These are phyloP conservation scores for Schoenoplectus triqueter DNA, from an alignment of 202 grass and related monocot genomes.

Conservation along the genomic window DNA sequence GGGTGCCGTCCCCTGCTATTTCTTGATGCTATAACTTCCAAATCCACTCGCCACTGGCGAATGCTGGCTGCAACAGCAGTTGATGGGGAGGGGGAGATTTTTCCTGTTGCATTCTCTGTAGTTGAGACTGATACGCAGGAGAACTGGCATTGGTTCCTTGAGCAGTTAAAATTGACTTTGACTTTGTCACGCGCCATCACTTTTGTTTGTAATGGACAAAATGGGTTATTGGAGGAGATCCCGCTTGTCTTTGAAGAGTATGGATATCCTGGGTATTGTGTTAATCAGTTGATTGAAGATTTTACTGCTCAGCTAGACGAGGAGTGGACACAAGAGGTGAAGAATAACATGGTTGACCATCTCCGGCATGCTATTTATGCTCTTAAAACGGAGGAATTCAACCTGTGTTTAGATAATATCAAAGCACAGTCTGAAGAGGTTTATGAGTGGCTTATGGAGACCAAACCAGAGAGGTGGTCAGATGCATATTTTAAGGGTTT, in stretches of 20 bases:
- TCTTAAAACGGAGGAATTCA: constrained; percentile 77
- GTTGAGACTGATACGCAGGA: constrained; percentile 67
- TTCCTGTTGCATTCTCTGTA: constrained; percentile 88
- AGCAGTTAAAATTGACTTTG: constrained; percentile 79
- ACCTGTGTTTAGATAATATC: constrained; percentile 70
- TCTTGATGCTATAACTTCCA: constrained; percentile 76
- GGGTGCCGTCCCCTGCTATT: constrained; percentile 88
- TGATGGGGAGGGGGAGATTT: constrained; percentile 78
- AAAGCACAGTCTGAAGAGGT: constrained; percentile 77
- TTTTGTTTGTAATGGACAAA: constrained; percentile 87
- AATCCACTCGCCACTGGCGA: constrained; percentile 86
- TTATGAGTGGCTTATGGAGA: constrained; percentile 81
- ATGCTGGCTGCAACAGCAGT: constrained; percentile 77
- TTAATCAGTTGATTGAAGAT: constrained; percentile 74
- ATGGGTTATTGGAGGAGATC: constrained; percentile 66
- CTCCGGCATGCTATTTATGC: constrained; percentile 74
- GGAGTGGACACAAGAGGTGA: constrained; percentile 69
- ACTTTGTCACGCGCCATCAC: constrained; percentile 55
- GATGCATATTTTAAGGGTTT: constrained; percentile 85
- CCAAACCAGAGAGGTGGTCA: constrained; percentile 92
- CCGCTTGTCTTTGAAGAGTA: constrained; percentile 68
- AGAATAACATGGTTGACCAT: constrained; percentile 74
- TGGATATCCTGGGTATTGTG: constrained; percentile 75
- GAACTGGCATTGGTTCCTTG: constrained; percentile 95
- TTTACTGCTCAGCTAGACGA: constrained; percentile 74